These are phyloP conservation scores for Artomyces pyxidatus DNA, from an alignment of 768 basidiomycete species.

Conservation along the genomic window DNA sequence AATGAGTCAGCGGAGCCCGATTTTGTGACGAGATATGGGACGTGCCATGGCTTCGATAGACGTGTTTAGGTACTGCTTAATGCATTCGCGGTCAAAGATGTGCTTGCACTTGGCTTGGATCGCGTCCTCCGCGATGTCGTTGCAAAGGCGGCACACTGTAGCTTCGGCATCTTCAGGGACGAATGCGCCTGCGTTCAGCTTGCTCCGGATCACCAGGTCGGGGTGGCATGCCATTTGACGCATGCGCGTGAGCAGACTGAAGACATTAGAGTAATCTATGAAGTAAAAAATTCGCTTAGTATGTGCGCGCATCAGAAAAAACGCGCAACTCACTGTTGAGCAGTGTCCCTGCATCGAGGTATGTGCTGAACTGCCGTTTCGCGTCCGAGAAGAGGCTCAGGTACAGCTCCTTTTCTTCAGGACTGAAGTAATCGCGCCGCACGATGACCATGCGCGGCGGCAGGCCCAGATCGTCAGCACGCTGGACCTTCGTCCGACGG, in stretches of 20 bases:
- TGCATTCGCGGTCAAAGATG: slow-evolving; percentile 94
- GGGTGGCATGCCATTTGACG: slow-evolving; percentile 94
- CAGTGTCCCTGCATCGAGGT: slow-evolving; percentile 82
- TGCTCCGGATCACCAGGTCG: slow-evolving; percentile 86
- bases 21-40: slow-evolving; percentile 6
- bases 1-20: neutral
- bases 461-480: slow-evolving; percentile 91
- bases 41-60: slow-evolving; percentile 56
- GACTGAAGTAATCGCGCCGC: slow-evolving; percentile 86
- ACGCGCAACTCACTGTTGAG: slow-evolving; percentile 69
- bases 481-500: slow-evolving; percentile 84
- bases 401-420: slow-evolving; percentile 95
- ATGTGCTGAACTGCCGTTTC: slow-evolving; percentile 86
- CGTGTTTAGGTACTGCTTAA: slow-evolving; percentile 83
- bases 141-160: slow-evolving; percentile 90
- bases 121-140: slow-evolving; percentile 94
- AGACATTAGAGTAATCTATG: slow-evolving; percentile 83
- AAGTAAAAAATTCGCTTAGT: slow-evolving; percentile 3
- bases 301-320: neutral
- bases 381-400: slow-evolving; percentile 87
- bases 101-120: slow-evolving; percentile 91
- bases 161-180: slow-evolving; percentile 58
- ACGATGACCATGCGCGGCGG: slow-evolving; percentile 90
- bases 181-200: slow-evolving; percentile 63
- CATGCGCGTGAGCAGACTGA: slow-evolving; percentile 92